phyloP scores from a whole-genome alignment of 306 rosid genomes.

The Hippophae gyantsensis region DNA sequence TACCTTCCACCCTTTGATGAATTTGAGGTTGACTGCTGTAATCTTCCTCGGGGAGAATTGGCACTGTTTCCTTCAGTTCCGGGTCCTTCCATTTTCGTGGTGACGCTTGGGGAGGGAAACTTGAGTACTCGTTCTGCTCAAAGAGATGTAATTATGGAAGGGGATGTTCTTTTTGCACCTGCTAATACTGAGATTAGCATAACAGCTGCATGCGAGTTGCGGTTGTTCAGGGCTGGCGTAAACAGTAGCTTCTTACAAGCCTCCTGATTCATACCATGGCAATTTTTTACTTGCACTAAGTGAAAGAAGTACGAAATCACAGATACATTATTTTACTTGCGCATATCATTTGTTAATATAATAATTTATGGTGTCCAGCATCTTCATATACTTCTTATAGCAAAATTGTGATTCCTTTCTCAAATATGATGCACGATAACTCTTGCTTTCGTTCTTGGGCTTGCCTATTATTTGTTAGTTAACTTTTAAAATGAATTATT shows the following conservation, averaged over 20 bases:
- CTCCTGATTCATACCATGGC: conserved; percentile 5
- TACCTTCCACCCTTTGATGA: conserved; percentile 31
- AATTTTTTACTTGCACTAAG: too few relatives aligned
- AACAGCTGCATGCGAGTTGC: conserved; percentile 22
- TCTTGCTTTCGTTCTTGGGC: too few relatives aligned
- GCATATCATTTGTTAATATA: too few relatives aligned
- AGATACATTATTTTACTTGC: too few relatives aligned
- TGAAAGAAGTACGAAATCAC: too few relatives aligned
- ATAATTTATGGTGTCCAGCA: too few relatives aligned
- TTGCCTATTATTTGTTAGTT: too few relatives aligned
- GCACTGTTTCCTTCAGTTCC: conserved; percentile 25
- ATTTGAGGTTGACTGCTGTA: conserved; percentile 31
- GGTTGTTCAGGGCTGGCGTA: conserved; percentile 32
- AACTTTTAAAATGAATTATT: too few relatives aligned
- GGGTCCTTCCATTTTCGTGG: conserved; percentile 33
- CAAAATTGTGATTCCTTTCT: too few relatives aligned
- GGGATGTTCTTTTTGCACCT: conserved; percentile 31
- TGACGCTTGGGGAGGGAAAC: conserved; percentile 27
- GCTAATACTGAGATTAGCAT: conserved; percentile 21
- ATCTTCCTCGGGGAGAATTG: conserved; percentile 23
- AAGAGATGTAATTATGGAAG: conserved; percentile 19
- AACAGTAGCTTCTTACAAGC: conserved; percentile 27
- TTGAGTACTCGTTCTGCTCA: conserved; percentile 9
- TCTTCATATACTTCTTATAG: too few relatives aligned
- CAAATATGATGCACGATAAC: too few relatives aligned